Conservation (phyloP, 805 yeast species). For the Suhomyces sp. region DNA sequence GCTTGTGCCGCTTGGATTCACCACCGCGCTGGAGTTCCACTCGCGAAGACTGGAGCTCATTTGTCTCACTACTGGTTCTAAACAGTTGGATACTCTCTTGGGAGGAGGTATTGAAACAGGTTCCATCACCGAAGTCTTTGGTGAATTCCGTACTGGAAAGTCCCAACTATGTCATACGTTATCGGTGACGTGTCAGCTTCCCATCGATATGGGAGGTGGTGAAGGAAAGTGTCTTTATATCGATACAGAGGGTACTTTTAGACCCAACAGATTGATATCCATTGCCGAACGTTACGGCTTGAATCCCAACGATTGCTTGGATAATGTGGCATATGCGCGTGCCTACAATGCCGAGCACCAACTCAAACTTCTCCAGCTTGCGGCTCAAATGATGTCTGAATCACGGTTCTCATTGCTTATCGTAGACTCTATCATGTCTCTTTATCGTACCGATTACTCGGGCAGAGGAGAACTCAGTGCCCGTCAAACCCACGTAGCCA, state of each 20-base stretch:
- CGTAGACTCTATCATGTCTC: constrained; percentile 97
- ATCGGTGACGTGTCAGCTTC: constrained; percentile 95
- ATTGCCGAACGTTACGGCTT: constrained; percentile 91
- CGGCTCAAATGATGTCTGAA: constrained; percentile 95
- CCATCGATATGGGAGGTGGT: constrained; percentile 96
- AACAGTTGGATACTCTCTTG: constrained; percentile 83
- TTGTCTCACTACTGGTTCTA: constrained; percentile 93
- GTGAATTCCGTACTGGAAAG: constrained; percentile 97
- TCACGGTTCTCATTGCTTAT: constrained; percentile 85
- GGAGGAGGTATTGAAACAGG: constrained; percentile 99
- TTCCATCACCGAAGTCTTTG: constrained; percentile 92
- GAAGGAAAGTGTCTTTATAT: constrained; percentile 96
- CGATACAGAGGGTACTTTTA: constrained; percentile 95
- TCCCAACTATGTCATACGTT: constrained; percentile 95
- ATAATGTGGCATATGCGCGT: constrained; percentile 95
- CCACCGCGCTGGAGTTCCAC: constrained; percentile 94
- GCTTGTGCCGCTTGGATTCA: constrained; percentile 92
- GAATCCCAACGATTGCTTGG: constrained; percentile 90
- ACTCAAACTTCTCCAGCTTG: constrained; percentile 77
- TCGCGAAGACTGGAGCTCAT: constrained; percentile 86
- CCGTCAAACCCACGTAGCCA: constrained; percentile 91
- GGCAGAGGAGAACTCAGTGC: constrained; percentile 97
- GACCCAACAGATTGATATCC: constrained; percentile 86
- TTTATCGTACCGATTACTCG: constrained; percentile 89
- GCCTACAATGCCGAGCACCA: constrained; percentile 98